phyloP scores from a whole-genome alignment of 1,284 basidiomycete species.

The Naganishia albida region DNA sequence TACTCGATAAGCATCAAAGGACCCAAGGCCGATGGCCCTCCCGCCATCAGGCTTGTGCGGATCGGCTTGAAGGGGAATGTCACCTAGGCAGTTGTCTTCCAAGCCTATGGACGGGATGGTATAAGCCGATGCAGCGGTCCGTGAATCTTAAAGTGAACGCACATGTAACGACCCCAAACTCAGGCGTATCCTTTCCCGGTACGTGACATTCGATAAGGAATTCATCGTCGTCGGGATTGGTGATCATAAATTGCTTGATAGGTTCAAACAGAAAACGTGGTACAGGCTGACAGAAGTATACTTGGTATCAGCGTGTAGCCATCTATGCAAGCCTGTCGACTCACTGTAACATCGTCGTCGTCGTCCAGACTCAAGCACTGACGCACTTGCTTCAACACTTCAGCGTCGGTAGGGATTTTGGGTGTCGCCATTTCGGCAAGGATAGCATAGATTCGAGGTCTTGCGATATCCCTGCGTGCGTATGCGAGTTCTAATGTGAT shows the following conservation, averaged over 20 bases:
- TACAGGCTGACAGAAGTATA: conserved; percentile 4
- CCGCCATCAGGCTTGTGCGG: conserved; percentile 29
- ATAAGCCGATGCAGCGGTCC: background rate
- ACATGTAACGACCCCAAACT: conserved; percentile 30
- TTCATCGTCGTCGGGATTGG: conserved; percentile 29
- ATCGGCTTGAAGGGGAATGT: conserved; percentile 20
- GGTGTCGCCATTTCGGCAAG: background rate
- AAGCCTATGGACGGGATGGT: conserved; percentile 16
- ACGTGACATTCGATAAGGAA: conserved; percentile 30
- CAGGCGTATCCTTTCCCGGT: conserved; percentile 12
- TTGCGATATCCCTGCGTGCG: no score
- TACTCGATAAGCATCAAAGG: conserved; percentile 20
- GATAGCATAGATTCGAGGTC: no score
- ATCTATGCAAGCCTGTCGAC: background rate
- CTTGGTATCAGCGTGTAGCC: background rate
- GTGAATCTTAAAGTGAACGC: background rate
- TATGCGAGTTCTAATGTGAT: no score
- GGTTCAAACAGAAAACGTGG: conserved; percentile 22
- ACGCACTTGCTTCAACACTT: conserved; percentile 21
- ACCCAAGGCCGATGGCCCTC: conserved; percentile 24
- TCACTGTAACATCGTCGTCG: conserved; percentile 23
- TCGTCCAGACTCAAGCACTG: conserved; percentile 26
- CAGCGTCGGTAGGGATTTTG: background rate
- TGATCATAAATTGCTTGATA: conserved; percentile 10
- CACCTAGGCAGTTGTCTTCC: conserved; percentile 27